Base-by-base conservation (phyloP, 2,329 filamentous ascomycete genomes). In the Cladosporium sp. region DNA sequence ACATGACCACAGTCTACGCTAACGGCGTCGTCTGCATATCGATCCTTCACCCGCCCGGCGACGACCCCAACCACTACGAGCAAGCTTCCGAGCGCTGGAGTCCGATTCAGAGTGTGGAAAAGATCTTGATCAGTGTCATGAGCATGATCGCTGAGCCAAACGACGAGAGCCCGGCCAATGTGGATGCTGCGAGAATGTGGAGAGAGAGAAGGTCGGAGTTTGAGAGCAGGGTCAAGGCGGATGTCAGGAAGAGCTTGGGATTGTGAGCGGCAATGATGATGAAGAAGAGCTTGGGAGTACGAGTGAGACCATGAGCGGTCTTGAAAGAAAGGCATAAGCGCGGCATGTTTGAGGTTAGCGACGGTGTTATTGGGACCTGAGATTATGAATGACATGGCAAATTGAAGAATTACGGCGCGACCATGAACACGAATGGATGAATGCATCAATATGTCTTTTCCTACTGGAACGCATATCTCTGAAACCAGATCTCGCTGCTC, bases 51-150 rank as follows among this genome's bases (percentile, higher is more conserved):
- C 90, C 94, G 3, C 94, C 94, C 2, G 94, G 95, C 74, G 94
- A 98, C 81, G 94, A 98, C 80, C 95, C 95, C 64, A 97, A 97
- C 82, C 93, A 97, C 83, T 98, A 98, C 85, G 94, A 98, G 80
- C 92, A 94, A 74, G 94, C 95, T 8, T 93, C 91, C 1, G 95
- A 98, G 83, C 89, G 94, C 69, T 98, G 94, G 94, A 94, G 91
- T 32, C 94, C 94, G 14, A 97, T 98, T 69, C 95, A 98, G 82
- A 95, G 91, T 67, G 94, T 97, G 71, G 95, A 98, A 82, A 98
- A 97, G 84, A 98, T 98, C 72, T 84, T 98, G 72, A 93, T 98
- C 66, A 93, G 89, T 58, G 94, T 98, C 68, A 98, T 98, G 90
- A 97, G 92, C 80, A 98, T 98, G 93, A 87, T 98, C 55, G 93